phyloP scores from a whole-genome alignment of 2,329 filamentous ascomycete genomes.

The Capronia coronata region DNA sequence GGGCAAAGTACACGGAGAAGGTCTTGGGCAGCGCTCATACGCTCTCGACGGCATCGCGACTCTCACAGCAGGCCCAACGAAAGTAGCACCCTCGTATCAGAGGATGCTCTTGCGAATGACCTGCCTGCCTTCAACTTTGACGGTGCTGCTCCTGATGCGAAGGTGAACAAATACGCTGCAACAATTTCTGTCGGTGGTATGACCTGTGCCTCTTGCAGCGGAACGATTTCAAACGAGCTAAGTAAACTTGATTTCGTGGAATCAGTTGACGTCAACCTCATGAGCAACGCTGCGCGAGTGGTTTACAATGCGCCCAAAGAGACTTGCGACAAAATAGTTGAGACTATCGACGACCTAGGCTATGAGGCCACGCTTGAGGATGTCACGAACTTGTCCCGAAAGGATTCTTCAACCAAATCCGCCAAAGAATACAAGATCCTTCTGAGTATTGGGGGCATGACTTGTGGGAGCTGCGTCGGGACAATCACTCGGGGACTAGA shows the following conservation, averaged over 20 bases:
- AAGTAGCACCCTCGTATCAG: slow-evolving; percentile 11
- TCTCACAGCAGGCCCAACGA: not conserved
- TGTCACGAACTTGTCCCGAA: slow-evolving; percentile 17
- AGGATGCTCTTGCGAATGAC: slow-evolving; percentile 9
- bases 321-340: slow-evolving; percentile 41
- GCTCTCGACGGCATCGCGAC: slow-evolving; percentile 2
- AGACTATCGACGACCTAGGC: slow-evolving; percentile 47
- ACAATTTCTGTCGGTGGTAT: slow-evolving; percentile 58
- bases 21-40: slow-evolving; percentile 18
- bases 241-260: slow-evolving; percentile 53
- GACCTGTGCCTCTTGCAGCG: slow-evolving; percentile 65
- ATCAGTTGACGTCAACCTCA: slow-evolving; percentile 56
- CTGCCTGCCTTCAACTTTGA: slow-evolving; percentile 15
- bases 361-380: slow-evolving; percentile 43
- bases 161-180: slow-evolving; percentile 14
- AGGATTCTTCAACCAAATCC: slow-evolving; percentile 4
- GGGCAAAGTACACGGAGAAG: slow-evolving; percentile 24
- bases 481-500: slow-evolving; percentile 45
- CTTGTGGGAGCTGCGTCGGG: slow-evolving; percentile 51
- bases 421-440: slow-evolving; percentile 36
- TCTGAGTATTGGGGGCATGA: slow-evolving; percentile 52
- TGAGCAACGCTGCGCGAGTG: slow-evolving; percentile 61
- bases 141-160: slow-evolving; percentile 5
- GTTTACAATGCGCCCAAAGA: slow-evolving; percentile 48
- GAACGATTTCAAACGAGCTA: slow-evolving; percentile 56